These are phyloP conservation scores for Erysiphe pulchra DNA, from an alignment of 2,329 filamentous ascomycete species.

Conservation along the genomic window DNA sequence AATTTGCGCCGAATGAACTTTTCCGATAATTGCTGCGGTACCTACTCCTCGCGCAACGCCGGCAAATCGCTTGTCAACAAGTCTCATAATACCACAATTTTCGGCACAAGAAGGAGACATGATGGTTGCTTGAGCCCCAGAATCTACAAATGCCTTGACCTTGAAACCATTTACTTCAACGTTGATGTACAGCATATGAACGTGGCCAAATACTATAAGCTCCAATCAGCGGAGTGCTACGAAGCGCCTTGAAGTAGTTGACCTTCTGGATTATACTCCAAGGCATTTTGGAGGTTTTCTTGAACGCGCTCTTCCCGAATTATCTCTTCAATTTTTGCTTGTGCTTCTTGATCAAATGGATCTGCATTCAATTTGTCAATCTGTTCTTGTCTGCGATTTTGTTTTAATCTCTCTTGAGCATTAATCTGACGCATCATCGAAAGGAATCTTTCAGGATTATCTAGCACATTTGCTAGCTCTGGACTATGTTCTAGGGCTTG, in stretches of 20 bases:
- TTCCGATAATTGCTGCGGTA: slow-evolving; percentile 79
- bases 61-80: slow-evolving; percentile 78
- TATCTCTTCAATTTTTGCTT: slow-evolving; percentile 84
- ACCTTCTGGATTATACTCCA: slow-evolving; percentile 96
- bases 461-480: slow-evolving; percentile 48
- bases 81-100: slow-evolving; percentile 80
- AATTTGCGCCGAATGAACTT: slow-evolving; percentile 86
- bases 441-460: slow-evolving; percentile 53
- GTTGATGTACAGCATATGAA: slow-evolving; percentile 89
- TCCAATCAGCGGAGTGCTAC: not conserved
- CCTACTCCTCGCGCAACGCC: slow-evolving; percentile 85
- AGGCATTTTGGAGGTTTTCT: slow-evolving; percentile 86
- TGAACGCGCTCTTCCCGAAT: slow-evolving; percentile 86
- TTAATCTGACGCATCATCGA: slow-evolving; percentile 43
- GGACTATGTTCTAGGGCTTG: slow-evolving; percentile 50
- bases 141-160: slow-evolving; percentile 91
- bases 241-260: not conserved
- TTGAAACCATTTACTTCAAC: slow-evolving; percentile 83
- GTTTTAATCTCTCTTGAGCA: slow-evolving; percentile 43
- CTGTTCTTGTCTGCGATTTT: slow-evolving; percentile 54
- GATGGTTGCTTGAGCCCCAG: slow-evolving; percentile 90
- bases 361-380: slow-evolving; percentile 76
- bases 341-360: slow-evolving; percentile 79
- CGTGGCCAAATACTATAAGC: slow-evolving; percentile 58
- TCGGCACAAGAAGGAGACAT: slow-evolving; percentile 92